Evolutionary conservation across 176 grass and related monocot species (phyloP).

Genomic region (Oropetium thomaeum): DNA sequence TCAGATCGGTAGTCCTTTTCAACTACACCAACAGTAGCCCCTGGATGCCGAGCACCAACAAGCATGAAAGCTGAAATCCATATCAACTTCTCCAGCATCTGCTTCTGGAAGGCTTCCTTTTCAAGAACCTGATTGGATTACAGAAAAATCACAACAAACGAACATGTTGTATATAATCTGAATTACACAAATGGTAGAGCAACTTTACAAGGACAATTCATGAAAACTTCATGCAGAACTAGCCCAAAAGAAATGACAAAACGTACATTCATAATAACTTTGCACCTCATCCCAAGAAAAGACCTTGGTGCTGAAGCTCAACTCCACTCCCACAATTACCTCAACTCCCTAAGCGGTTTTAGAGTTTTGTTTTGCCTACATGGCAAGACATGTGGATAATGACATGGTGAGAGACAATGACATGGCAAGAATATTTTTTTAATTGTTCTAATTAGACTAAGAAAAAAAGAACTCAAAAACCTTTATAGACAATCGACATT

Average conservation of each 20-base stretch:
- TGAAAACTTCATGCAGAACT: background rate
- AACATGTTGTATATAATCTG: background rate
- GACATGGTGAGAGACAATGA: too few relatives aligned
- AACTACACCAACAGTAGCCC: constrained; percentile 71
- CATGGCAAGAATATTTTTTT: too few relatives aligned
- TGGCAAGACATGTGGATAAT: too few relatives aligned
- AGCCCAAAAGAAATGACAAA: background rate
- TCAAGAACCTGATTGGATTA: constrained; percentile 63
- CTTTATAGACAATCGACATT: too few relatives aligned
- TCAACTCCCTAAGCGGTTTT: too few relatives aligned
- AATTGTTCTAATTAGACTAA: too few relatives aligned
- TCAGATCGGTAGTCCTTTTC: constrained; percentile 73
- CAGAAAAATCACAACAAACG: background rate
- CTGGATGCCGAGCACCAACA: constrained; percentile 86
- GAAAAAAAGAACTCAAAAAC: too few relatives aligned
- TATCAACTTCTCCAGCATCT: constrained; percentile 97
- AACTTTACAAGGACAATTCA: background rate
- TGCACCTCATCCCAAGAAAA: background rate
- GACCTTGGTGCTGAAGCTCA: background rate
- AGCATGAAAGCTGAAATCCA: constrained; percentile 99
- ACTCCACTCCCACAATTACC: too few relatives aligned
- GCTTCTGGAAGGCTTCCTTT: constrained; percentile 85
- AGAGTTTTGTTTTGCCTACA: too few relatives aligned
- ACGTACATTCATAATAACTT: background rate
- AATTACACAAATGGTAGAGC: background rate